Evolutionary conservation across 2,329 filamentous ascomycete genomes (phyloP).

Genomic region (Endoconidiophora polonica): DNA sequence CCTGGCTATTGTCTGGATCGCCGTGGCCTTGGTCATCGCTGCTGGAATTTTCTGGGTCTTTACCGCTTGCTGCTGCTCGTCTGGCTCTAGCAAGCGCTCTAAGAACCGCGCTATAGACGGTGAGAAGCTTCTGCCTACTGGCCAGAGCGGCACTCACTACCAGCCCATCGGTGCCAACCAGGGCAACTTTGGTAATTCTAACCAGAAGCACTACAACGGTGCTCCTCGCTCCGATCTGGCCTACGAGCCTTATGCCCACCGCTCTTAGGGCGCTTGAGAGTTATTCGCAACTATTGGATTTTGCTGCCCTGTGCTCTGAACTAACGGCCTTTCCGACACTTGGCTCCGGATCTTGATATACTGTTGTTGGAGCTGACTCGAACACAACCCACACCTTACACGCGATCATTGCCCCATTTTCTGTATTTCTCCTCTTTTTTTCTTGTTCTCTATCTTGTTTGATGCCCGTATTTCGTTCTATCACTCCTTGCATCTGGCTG

Average conservation of each 20-base stretch:
- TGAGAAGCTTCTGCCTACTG: slow-evolving; percentile 16
- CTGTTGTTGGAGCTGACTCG: too few species aligned
- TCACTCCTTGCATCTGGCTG: slow-evolving; percentile 3
- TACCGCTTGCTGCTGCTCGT: slow-evolving; percentile 76
- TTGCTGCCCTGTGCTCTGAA: slow-evolving; percentile 4
- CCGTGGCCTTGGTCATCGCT: slow-evolving; percentile 56
- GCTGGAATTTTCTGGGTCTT: slow-evolving; percentile 82
- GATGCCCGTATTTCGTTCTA: neutral
- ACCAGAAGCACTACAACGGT: slow-evolving; percentile 24
- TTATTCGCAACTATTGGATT: neutral
- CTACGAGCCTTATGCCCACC: slow-evolving; percentile 49
- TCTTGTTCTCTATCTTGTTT: neutral
- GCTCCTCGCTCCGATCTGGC: slow-evolving; percentile 33
- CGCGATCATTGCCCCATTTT: neutral
- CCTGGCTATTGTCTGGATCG: slow-evolving; percentile 62
- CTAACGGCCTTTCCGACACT: slow-evolving; percentile 5
- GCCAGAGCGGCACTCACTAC: slow-evolving; percentile 18
- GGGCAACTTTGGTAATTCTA: slow-evolving; percentile 15
- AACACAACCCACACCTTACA: neutral
- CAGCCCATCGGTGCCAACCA: slow-evolving; percentile 23
- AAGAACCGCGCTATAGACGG: slow-evolving; percentile 29
- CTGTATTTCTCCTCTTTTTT: slow-evolving; percentile 1
- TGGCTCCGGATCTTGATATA: neutral
- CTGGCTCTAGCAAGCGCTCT: slow-evolving; percentile 23
- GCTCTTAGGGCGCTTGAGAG: slow-evolving; percentile 23